A percentile compares a stretch with the other conserved stretches of the same genome.
Conservation (phyloP, 352 stramenopile genomes). For the Pythium rishiriense region DNA sequence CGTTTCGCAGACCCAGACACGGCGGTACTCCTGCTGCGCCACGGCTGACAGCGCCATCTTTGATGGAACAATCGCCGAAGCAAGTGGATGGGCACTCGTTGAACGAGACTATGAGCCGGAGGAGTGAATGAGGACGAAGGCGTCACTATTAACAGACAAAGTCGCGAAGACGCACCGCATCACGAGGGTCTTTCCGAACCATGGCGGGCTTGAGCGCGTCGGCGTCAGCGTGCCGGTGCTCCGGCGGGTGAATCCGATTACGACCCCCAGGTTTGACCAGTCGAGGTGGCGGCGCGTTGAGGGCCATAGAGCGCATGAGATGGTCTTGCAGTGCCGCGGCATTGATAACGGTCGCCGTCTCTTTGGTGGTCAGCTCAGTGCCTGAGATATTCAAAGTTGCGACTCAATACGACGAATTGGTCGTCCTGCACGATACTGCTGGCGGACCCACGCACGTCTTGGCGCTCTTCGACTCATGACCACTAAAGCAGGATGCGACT, state of each 20-base stretch:
- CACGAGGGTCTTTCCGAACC: background rate
- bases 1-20: constrained; percentile 75
- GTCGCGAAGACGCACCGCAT: background rate
- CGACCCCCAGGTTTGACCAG: background rate
- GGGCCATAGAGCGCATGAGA: constrained; percentile 16
- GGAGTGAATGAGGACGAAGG: background rate
- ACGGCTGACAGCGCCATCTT: no score
- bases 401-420: background rate
- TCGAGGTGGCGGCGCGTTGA: constrained; percentile 7
- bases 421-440: background rate
- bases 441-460: constrained; percentile 2
- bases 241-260: no score
- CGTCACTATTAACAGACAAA: background rate
- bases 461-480: background rate
- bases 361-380: constrained; percentile 1
- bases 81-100: no score
- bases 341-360: constrained; percentile 66
- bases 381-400: background rate
- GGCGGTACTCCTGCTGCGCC: constrained; percentile 38
- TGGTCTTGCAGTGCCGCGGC: constrained; percentile 68
- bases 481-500: background rate
- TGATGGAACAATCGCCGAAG: no score
- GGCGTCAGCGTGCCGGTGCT: background rate
- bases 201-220: background rate
- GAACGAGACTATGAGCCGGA: no score